Conservation (phyloP, 2,329 filamentous ascomycete genomes). For the Neonectria coccinea region DNA sequence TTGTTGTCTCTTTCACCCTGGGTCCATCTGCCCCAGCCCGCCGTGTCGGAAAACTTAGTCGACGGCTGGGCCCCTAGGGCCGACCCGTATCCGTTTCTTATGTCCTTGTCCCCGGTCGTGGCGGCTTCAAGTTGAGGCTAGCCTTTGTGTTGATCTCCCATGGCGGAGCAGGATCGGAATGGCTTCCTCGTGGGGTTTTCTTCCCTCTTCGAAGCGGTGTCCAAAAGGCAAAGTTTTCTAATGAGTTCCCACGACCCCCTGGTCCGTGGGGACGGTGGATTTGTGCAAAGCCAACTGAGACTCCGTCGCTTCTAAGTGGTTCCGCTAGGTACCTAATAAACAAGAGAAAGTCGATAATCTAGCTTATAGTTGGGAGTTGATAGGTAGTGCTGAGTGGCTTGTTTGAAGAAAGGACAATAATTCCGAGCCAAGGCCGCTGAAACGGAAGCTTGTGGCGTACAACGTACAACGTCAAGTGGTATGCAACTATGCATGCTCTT, state of each 20-base stretch:
- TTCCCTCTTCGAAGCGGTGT: slow-evolving; percentile 13
- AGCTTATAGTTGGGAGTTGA: slow-evolving; percentile 20
- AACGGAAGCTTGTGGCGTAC: slow-evolving; percentile 13
- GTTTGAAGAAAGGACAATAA: slow-evolving; percentile 21
- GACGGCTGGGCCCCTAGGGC: slow-evolving; percentile 25
- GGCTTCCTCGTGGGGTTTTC: slow-evolving; percentile 23
- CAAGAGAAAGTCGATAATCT: slow-evolving; percentile 1
- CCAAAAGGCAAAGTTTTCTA: slow-evolving; percentile 34
- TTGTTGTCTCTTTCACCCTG: slow-evolving; percentile 34
- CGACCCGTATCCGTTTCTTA: slow-evolving; percentile 29
- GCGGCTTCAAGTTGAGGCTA: slow-evolving; percentile 34
- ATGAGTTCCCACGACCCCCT: slow-evolving; percentile 31
- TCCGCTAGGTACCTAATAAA: slow-evolving; percentile 8
- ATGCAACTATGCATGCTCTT: slow-evolving; percentile 26
- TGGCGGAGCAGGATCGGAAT: slow-evolving; percentile 26
- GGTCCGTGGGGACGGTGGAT: slow-evolving; percentile 33
- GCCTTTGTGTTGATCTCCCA: slow-evolving; percentile 29
- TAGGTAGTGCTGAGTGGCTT: slow-evolving; percentile 10
- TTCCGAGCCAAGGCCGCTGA: slow-evolving; percentile 35
- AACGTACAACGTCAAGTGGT: background rate
- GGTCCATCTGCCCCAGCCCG: slow-evolving; percentile 14
- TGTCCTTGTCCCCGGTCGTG: slow-evolving; percentile 28
- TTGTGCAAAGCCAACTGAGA: slow-evolving; percentile 27
- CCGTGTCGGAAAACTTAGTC: slow-evolving; percentile 30
- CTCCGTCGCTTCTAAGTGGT: slow-evolving; percentile 19